Percentiles rank a stretch among this genome's conserved stretches.
Conservation (phyloP, 257 asterid genomes). For the Solanum dulcamara region DNA sequence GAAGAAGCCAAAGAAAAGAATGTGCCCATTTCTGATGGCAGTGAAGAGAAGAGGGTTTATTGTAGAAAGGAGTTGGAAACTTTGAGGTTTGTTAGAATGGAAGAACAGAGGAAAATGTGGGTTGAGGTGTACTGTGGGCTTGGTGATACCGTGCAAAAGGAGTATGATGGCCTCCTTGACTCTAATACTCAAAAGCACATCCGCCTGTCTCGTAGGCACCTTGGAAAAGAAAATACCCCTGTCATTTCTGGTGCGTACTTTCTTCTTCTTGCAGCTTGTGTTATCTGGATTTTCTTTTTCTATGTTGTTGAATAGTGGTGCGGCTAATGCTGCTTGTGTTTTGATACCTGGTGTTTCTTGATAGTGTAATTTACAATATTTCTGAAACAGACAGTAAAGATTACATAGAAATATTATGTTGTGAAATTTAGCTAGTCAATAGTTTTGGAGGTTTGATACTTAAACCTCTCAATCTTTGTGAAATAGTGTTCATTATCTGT, state of each 20-base stretch:
- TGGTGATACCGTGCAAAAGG: constrained; percentile 28
- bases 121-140: constrained; percentile 63
- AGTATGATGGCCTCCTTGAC: constrained; percentile 41
- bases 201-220: constrained; percentile 27
- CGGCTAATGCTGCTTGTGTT: neutral
- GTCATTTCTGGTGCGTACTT: constrained; percentile 21
- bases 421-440: neutral
- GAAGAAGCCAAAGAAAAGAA: neutral
- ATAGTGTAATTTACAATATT: neutral
- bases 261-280: neutral
- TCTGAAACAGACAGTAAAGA: neutral
- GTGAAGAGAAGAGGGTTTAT: constrained; percentile 33
- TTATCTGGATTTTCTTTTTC: neutral
- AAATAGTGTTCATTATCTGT: neutral
- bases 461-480: neutral
- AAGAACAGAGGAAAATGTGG: constrained; percentile 73
- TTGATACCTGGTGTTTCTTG: neutral
- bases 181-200: constrained; percentile 12
- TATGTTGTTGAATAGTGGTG: neutral
- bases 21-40: neutral
- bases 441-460: neutral
- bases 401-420: neutral
- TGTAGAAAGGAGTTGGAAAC: constrained; percentile 51
- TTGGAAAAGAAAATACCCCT: constrained; percentile 17
- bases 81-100: constrained; percentile 44